phyloP scores from a whole-genome alignment of 2,329 filamentous ascomycete species.

The Botrytis squamosa region DNA sequence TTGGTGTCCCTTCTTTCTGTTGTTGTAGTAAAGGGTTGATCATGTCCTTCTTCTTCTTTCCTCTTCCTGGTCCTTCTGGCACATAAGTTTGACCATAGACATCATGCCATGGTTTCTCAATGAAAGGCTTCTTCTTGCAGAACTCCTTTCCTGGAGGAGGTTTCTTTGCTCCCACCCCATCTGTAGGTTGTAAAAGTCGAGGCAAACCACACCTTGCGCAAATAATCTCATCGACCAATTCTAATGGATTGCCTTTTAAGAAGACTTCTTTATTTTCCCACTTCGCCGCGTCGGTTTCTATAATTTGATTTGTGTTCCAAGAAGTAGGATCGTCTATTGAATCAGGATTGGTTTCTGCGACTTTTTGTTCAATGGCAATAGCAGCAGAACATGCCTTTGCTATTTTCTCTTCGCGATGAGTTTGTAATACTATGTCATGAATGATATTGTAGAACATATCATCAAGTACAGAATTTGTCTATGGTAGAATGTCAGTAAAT shows the following conservation, averaged over 20 bases:
- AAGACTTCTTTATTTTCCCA: constrained; percentile 69
- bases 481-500: constrained; percentile 26
- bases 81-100: constrained; percentile 83
- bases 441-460: constrained; percentile 75
- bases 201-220: constrained; percentile 75
- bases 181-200: constrained; percentile 68
- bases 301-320: constrained; percentile 44
- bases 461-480: constrained; percentile 68
- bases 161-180: constrained; percentile 64
- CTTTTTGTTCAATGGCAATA: constrained; percentile 59
- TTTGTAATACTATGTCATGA: constrained; percentile 70
- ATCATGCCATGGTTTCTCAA: constrained; percentile 72
- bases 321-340: constrained; percentile 41
- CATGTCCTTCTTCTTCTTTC: constrained; percentile 79
- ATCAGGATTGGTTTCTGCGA: constrained; percentile 31
- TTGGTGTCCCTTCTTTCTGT: constrained; percentile 40
- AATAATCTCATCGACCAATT: constrained; percentile 68
- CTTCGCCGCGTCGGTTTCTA: constrained; percentile 66
- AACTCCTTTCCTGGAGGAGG: constrained; percentile 69
- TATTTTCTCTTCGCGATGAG: constrained; percentile 76
- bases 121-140: constrained; percentile 77
- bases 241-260: constrained; percentile 70
- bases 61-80: constrained; percentile 69
- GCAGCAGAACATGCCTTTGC: constrained; percentile 65
- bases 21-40: constrained; percentile 47